These are phyloP conservation scores for Creolimax fragrantissima DNA, from an alignment of 78 protist genomes.

Conservation along the genomic window DNA sequence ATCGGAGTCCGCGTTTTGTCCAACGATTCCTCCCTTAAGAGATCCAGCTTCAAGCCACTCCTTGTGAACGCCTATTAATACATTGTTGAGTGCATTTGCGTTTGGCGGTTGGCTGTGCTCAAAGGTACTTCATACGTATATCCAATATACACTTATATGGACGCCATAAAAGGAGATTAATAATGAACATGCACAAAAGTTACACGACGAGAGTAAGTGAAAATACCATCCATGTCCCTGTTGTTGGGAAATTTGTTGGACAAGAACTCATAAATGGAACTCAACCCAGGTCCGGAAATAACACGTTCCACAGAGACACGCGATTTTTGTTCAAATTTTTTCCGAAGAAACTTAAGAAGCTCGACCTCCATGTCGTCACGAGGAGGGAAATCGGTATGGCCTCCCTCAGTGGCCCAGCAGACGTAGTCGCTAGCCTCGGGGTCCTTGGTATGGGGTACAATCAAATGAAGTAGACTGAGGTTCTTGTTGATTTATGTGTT, in stretches of 20 bases:
- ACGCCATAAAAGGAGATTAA: no score
- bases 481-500: no score
- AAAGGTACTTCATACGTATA: background rate
- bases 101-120: background rate
- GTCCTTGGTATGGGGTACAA: no score
- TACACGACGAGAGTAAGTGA: no score
- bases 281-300: constrained; percentile 14
- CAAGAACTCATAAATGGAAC: constrained; percentile 19
- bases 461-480: no score
- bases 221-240: background rate
- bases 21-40: constrained; percentile 20
- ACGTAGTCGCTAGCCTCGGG: background rate
- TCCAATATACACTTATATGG: no score
- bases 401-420: constrained; percentile 38
- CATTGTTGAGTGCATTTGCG: background rate
- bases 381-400: constrained; percentile 42
- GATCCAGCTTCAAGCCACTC: background rate
- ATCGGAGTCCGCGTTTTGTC: background rate
- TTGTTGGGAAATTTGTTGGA: background rate
- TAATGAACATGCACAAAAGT: no score
- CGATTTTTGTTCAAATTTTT: background rate
- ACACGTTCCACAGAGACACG: constrained; percentile 41
- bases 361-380: constrained; percentile 24
- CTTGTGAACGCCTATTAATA: constrained; percentile 1
- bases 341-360: background rate